phyloP scores from a whole-genome alignment of 148 eudicot genomes.

The Mesembryanthemum crystallinum region DNA sequence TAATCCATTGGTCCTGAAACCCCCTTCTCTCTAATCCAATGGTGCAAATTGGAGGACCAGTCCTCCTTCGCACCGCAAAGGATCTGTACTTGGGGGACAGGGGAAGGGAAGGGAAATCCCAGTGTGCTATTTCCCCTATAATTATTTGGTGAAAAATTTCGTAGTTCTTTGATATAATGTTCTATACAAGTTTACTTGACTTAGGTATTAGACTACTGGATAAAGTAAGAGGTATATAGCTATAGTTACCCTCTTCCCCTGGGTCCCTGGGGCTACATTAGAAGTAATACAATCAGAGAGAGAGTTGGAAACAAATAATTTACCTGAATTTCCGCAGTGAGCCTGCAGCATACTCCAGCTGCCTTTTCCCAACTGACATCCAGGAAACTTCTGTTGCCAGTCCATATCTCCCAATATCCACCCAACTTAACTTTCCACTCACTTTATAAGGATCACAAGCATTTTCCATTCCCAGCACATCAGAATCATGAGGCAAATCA shows the following conservation, averaged over 20 bases:
- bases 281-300: background rate
- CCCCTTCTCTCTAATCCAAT: too few species aligned
- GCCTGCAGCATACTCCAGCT: conserved; percentile 41
- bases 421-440: conserved; percentile 36
- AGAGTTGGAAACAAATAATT: background rate
- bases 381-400: conserved; percentile 39
- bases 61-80: too few species aligned
- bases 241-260: background rate
- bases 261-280: background rate
- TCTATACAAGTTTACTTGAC: background rate
- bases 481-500: conserved; percentile 35
- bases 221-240: too few species aligned
- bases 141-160: background rate
- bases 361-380: conserved; percentile 42
- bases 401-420: conserved; percentile 36
- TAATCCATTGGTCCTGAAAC: too few species aligned
- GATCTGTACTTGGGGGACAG: too few species aligned
- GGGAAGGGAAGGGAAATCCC: too few species aligned
- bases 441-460: conserved; percentile 35
- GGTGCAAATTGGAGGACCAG: too few species aligned
- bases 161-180: background rate
- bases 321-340: conserved; percentile 39
- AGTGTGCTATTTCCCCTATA: too few species aligned
- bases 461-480: conserved; percentile 31
- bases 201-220: too few species aligned